phyloP scores from a whole-genome alignment of 1,284 basidiomycete genomes.

The Chondrostereum purpureum region DNA sequence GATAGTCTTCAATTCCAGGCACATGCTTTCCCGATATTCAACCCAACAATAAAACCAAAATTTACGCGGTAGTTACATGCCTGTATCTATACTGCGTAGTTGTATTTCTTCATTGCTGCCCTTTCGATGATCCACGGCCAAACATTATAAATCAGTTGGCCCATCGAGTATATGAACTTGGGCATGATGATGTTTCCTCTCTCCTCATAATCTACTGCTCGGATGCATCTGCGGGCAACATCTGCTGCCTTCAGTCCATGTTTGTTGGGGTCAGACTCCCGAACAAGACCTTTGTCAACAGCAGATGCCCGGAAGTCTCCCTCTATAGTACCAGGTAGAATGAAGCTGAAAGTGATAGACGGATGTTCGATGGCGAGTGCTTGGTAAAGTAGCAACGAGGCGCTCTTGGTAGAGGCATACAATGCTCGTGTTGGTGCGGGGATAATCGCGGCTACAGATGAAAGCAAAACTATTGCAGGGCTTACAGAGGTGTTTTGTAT shows the following conservation, averaged over 20 bases:
- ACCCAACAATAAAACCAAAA: conserved; percentile 13
- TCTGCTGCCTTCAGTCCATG: conserved; percentile 48
- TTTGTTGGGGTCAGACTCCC: conserved; percentile 49
- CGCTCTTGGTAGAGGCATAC: conserved; percentile 82
- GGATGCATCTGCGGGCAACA: conserved; percentile 51
- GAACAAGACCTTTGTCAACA: conserved; percentile 51
- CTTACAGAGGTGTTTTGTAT: conserved; percentile 61
- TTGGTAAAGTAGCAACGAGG: conserved; percentile 74
- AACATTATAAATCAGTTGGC: conserved; percentile 58
- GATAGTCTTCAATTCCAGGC: conserved; percentile 9
- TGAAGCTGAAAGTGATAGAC: conserved; percentile 46
- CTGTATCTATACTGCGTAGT: too few species aligned
- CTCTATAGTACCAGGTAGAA: conserved; percentile 61
- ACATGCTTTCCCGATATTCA: conserved; percentile 22
- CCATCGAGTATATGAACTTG: conserved; percentile 42
- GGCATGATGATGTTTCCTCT: conserved; percentile 31
- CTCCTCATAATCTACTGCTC: conserved; percentile 50
- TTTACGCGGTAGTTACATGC: too few species aligned
- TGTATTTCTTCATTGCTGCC: conserved; percentile 57
- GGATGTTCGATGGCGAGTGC: conserved; percentile 77
- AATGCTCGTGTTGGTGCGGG: conserved; percentile 86
- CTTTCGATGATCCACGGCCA: conserved; percentile 47
- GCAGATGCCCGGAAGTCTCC: conserved; percentile 78
- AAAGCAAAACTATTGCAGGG: conserved; percentile 76
- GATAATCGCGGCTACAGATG: conserved; percentile 74